A percentile compares a stretch with the other conserved stretches of the same genome.
These are phyloP conservation scores for Claviceps spartinae DNA, from an alignment of 2,329 filamentous ascomycete species.

Conservation along the genomic window DNA sequence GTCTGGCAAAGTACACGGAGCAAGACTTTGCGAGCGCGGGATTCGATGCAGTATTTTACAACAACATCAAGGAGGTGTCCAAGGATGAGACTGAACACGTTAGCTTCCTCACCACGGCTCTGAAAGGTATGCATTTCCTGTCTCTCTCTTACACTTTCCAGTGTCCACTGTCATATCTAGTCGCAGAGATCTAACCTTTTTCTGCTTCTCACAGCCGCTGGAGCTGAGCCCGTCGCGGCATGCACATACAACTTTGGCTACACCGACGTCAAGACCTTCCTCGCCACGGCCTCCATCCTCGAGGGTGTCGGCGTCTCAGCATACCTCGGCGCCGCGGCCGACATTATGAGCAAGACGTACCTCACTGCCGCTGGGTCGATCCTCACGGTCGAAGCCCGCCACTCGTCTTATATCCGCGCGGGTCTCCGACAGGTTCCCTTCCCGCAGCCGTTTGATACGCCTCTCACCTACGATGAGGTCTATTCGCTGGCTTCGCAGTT, in stretches of 20 bases:
- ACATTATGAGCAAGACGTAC: conserved; percentile 44
- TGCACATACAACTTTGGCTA: conserved; percentile 47
- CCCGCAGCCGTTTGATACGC: conserved; percentile 45
- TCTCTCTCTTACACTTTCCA: background rate
- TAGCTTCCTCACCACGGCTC: conserved; percentile 34
- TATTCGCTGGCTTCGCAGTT: conserved; percentile 52
- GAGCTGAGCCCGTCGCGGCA: conserved; percentile 34
- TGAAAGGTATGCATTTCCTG: conserved; percentile 13
- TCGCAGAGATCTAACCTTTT: background rate
- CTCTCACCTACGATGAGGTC: conserved; percentile 43
- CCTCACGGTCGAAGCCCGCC: conserved; percentile 47
- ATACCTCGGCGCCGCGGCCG: conserved; percentile 48
- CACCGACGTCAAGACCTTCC: conserved; percentile 42
- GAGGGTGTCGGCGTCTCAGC: conserved; percentile 52
- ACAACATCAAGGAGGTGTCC: conserved; percentile 41
- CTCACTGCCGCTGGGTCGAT: conserved; percentile 49
- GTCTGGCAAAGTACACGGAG: conserved; percentile 41
- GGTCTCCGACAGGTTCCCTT: conserved; percentile 36
- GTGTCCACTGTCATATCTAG: too few species aligned
- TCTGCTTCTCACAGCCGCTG: conserved; percentile 13
- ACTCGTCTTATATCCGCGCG: conserved; percentile 45
- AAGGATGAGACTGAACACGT: conserved; percentile 45
- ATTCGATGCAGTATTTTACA: conserved; percentile 37
- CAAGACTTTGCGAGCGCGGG: conserved; percentile 38
- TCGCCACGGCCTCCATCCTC: conserved; percentile 49